phyloP scores from a whole-genome alignment of 345 rosid genomes.

The Draba incana region DNA sequence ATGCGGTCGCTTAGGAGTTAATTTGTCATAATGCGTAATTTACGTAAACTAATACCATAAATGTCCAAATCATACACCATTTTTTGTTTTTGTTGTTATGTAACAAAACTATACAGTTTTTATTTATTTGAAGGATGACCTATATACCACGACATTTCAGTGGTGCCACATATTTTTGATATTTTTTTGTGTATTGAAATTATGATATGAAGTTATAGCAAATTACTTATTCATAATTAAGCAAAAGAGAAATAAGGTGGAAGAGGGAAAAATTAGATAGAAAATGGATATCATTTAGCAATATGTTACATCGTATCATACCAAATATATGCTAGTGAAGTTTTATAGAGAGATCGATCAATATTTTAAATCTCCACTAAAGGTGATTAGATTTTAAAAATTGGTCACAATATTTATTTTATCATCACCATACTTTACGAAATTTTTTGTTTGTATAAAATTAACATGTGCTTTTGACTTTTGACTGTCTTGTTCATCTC shows the following conservation, averaged over 20 bases:
- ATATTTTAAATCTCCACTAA: not conserved
- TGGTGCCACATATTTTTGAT: conserved; percentile 21
- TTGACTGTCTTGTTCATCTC: not conserved
- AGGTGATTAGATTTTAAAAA: not conserved
- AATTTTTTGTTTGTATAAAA: not conserved
- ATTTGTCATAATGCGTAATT: conserved; percentile 19
- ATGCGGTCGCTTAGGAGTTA: conserved; percentile 22
- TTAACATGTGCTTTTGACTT: not conserved
- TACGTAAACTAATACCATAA: conserved; percentile 2
- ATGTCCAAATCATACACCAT: conserved; percentile 31
- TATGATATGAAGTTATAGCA: not conserved
- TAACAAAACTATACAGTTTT: not conserved
- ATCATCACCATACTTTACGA: not conserved
- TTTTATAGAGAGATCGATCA: conserved; percentile 7
- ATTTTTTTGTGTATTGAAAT: not conserved
- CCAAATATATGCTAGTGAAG: not conserved
- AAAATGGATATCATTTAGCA: not conserved
- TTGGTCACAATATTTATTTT: not conserved
- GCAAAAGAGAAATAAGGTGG: not conserved
- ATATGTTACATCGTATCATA: not conserved
- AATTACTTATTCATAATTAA: not conserved
- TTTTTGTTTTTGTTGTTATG: conserved; percentile 18
- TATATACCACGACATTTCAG: conserved; percentile 35
- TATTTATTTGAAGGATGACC: conserved; percentile 15
- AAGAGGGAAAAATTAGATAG: not conserved